Base-by-base conservation (phyloP, 495 filamentous ascomycete genomes). In the Penicillium parvum region DNA sequence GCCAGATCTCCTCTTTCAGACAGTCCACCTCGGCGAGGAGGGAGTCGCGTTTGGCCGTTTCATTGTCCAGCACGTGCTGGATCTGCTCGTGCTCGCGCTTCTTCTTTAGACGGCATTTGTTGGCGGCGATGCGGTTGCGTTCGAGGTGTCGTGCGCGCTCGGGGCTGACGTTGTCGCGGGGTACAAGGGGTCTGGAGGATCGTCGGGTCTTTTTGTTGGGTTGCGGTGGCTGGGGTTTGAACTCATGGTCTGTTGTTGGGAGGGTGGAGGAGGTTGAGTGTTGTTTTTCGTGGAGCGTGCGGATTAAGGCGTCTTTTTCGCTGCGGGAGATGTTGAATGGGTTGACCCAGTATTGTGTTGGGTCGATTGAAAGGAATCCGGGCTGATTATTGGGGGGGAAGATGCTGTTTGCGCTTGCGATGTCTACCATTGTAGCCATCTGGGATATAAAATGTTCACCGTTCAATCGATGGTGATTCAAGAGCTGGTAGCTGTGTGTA, bases 91-190 rank as follows among this genome's bases (percentile, higher is more conserved):
- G 47, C 39, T 57, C 49, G 0, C 30, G 19, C 47, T 60, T 60
- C 18, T 49, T 57, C 23, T 56, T 53, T 20, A 33, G 18, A 18
- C 56, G 49, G 30, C 56, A 60, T 36, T 60, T 60, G 40, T 51
- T 60, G n/a, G 56, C 56, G 23, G 56, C 54, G 30, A 60, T 38
- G 11, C 56, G 49, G 37, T 60, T 60, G 15, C 56, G 46, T 40
- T 60, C 56, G 12, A 60, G 52, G 29, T 57, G 56, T 19, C 37
- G 48, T 18, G 53, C 46, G 3, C 56, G 38, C 14, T 50, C 43
- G 9, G 53, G 43, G 30, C 34, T 49, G n/a, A 53, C 25, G n/a
- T 39, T 11, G 22, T 33, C 32, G 29, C 26, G 32, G 4, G 17
- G n/a, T 17, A 45, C 12, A n/a, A n/a, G 3, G 21, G 14, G 4